phyloP scores from a whole-genome alignment of 352 stramenopile species.

The Pythium sp. region DNA sequence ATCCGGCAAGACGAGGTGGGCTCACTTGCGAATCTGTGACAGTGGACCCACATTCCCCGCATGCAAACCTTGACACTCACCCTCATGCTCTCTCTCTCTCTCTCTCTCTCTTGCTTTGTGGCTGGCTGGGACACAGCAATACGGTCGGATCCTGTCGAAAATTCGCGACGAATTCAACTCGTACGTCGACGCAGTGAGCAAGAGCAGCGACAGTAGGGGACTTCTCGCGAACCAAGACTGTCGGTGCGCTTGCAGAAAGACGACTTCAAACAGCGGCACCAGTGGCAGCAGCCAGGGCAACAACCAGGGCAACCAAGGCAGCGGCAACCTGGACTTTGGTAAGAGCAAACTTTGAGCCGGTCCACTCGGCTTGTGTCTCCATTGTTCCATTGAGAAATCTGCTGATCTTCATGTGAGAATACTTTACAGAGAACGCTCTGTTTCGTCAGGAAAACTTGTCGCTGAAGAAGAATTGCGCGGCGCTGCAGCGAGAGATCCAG shows the following conservation, averaged over 20 bases:
- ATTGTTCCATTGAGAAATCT: not conserved
- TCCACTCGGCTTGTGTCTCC: not conserved
- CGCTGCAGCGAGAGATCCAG: slow-evolving; percentile 53
- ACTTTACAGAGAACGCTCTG: slow-evolving; percentile 34
- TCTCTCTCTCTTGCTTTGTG: not conserved
- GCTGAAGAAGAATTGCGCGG: slow-evolving; percentile 45
- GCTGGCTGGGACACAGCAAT: slow-evolving; percentile 29
- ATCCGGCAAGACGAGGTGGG: slow-evolving; percentile 61
- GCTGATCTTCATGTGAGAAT: not conserved
- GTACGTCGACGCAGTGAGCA: slow-evolving; percentile 35
- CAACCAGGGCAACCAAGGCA: slow-evolving; percentile 17
- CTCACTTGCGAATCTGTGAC: not conserved
- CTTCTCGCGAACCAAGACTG: not conserved
- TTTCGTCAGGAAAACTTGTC: slow-evolving; percentile 53
- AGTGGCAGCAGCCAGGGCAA: not conserved
- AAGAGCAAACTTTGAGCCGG: not conserved
- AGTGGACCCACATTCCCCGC: not conserved
- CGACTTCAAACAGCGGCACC: not conserved
- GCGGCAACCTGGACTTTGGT: slow-evolving; percentile 25
- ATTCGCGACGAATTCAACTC: slow-evolving; percentile 65
- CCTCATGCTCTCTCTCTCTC: not conserved
- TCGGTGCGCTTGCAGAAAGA: slow-evolving; percentile 2
- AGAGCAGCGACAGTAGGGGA: slow-evolving; percentile 4
- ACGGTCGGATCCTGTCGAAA: slow-evolving; percentile 42
- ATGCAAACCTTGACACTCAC: not conserved